Evolutionary conservation across 2,329 filamentous ascomycete genomes (phyloP), one percentile per base, ranked within the genome.

Genomic region (Delphinella strobiligena): DNA sequence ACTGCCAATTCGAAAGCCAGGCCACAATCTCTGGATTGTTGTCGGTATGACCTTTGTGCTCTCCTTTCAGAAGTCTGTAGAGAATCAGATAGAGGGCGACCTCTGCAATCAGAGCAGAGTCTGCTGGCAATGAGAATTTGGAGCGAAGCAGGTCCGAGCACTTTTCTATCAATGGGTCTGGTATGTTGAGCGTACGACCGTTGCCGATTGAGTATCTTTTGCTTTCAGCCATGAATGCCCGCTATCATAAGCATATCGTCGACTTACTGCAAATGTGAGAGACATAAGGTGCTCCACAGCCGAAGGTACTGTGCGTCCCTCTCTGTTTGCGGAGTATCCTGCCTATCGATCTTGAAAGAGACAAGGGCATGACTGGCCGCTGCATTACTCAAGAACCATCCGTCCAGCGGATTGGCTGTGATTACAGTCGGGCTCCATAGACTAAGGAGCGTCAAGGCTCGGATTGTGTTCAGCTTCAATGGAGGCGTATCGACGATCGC

Each of bases 141-240:
- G 18, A n/a, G 15, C 18, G 1, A 7, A 37, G 29, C 12, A 41
- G 35, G 12, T 27, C 18, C 5, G 33, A 30, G 32, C 39, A 41
- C 5, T 34, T 14, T 3, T 41, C 34, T 9, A 41, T 37, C 2
- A 41, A 27, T 30, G 16, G 29, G 4, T n/a, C 7, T 4, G 34
- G 18, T 5, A 37, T 37, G 3, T 19, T 12, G 4, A 41, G 29
- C 1, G 39, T 34, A 24, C 39, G 27, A 9, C 34, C 34, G 19
- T 15, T 41, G n/a, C 39, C 39, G 11, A 41, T 37, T 4, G 34
- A 41, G 24, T 41, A 34, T 34, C 36, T 38, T n/a, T 31, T 2
- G 9, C 5, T 19, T 38, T 11, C 27, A 16, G 4, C 12, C 16
- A 35, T 17, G 2, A 17, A 18, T 8, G 16, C n/a, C n/a, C n/a